Evolutionary conservation across 2,329 filamentous ascomycete genomes (phyloP), one percentile per base, ranked within the genome.

Genomic region (Cladophialophora psammophila): DNA sequence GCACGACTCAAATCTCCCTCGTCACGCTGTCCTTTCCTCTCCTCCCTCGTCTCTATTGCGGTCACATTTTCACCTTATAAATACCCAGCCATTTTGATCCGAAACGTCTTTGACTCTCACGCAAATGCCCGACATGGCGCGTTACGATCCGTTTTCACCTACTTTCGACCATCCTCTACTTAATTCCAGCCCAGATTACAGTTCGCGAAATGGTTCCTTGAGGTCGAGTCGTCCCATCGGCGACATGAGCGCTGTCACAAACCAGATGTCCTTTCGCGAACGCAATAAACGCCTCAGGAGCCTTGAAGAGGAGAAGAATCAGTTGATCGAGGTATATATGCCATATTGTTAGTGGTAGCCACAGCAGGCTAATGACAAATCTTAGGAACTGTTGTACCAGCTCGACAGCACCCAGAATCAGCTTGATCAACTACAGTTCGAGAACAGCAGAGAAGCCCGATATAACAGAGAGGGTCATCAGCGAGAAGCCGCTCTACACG

Each of bases 401-500:
- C 77, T 84, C 58, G 81, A 82, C 72, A 75, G 65, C 73, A 81
- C 64, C 76, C 78, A 75, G 76, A 81, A 71, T 75, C 80, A 73
- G 18, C 66, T 73, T 15, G 69, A 71, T 50, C 59, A 65, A 52
- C 54, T 72, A 38, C 67, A 74, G 66, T 74, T 83, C 26, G 82
- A 83, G 52, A 80, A 81, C 77, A 80, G 81, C 67, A 78, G 81
- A 60, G 81, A 83, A 73, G 80, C 77, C 45, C 78, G 79, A 63
- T 82, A 80, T 74, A 83, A 82, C 72, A 79, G 80, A 66, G 80
- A 83, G 69, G 79, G 80, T 65, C 81, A 83, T 69, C 72, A 81
- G 56, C 80, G 81, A 70, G 81, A 83, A 67, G 79, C 81, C 71
- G 77, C 82, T 67, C 74, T 83, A 69, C 82, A 81, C 76, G 77